Base-by-base conservation (phyloP, 148 eudicot species). In the Mesembryanthemum crystallinum region DNA sequence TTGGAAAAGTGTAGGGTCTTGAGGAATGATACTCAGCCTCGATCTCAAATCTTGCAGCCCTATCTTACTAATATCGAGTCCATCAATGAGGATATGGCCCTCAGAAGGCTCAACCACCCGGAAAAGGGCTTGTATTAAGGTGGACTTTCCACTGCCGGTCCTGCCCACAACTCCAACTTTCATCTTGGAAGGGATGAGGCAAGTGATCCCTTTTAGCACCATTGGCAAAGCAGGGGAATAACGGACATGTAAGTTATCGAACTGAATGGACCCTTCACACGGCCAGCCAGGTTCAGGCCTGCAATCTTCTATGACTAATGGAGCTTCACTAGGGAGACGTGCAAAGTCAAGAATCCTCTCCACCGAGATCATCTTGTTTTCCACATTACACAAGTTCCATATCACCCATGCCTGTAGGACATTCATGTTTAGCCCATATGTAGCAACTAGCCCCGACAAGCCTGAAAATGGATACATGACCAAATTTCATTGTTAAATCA, bases 311-410 rank as follows among this genome's bases (percentile, higher is more conserved):
- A 90, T 77, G 15, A 92, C 78, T 5, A 78, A 60, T 28, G 96
- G 96, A 73, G 93, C 96, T 86, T 94, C 97, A 67, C 96, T 84
- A 21, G 91, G 92, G 65, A 89, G 80, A 23, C 77, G 82, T 4
- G 86, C 74, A 76, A 85, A 87, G 51, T 94, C 90, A 42, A 90
- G 93, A 78, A 94, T 88, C 76, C 98, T 84, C 82, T 94, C 95
- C 17, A 94, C 97, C 4, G 95, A 91, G 9, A 94, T 94, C 97
- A 94, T 94, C 70, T 94, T 94, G 88, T 94, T 94, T 76, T 94
- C 97, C 0, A 92, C 98, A 13, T 94, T 94, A 68, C 98, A 94
- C 18, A 94, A 83, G 86, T 94, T 94, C 98, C 98, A 94, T 87
- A 92, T 88, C 12, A 89, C 92, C 98, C 98, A 94, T 28, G 98